Evolutionary conservation across 345 rosid species (phyloP).

Genomic region (Populus davidiana): DNA sequence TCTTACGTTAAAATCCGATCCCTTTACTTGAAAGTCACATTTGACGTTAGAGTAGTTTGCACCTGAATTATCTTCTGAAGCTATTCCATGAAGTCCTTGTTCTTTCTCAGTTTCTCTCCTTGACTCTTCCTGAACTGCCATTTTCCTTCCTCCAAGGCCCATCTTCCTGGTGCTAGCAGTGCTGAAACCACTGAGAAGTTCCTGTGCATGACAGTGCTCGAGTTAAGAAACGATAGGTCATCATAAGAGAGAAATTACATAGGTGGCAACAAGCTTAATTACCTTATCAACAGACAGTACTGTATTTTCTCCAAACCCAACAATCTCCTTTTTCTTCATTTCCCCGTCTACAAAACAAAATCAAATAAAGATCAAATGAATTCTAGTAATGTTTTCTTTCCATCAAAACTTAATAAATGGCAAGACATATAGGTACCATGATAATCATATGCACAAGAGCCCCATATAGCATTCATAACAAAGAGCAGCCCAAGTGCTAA

Average conservation of each 20-base stretch:
- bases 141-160: constrained; percentile 39
- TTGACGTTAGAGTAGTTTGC: constrained; percentile 35
- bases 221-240: neutral
- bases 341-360: neutral
- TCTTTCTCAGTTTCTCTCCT: constrained; percentile 8
- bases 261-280: neutral
- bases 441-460: constrained; percentile 30
- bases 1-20: constrained; percentile 9
- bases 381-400: neutral
- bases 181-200: constrained; percentile 19
- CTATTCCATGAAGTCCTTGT: neutral
- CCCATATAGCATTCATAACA: constrained; percentile 16
- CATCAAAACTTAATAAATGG: neutral
- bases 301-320: neutral
- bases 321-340: neutral
- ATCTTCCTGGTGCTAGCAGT: constrained; percentile 7
- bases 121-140: constrained; percentile 17
- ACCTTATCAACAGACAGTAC: constrained; percentile 15
- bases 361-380: neutral
- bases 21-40: constrained; percentile 29
- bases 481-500: constrained; percentile 36
- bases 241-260: neutral
- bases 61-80: constrained; percentile 42
- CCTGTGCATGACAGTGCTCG: constrained; percentile 20
- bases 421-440: constrained; percentile 29